Base-by-base conservation (phyloP, 768 basidiomycete species). In the Termitomyces sp. region DNA sequence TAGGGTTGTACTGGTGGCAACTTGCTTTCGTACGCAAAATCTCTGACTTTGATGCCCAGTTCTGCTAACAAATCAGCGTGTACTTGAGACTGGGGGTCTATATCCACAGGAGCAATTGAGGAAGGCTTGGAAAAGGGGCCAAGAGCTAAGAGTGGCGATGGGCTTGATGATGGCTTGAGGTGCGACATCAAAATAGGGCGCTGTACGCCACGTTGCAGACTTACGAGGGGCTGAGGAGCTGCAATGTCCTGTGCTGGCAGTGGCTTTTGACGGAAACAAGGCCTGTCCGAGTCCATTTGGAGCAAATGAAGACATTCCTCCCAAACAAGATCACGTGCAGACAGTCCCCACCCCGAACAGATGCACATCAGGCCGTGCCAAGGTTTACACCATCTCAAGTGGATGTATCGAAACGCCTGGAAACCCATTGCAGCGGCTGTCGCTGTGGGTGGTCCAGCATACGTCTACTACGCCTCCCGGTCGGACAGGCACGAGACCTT, bases 1-100 rank as follows among this genome's bases (percentile, higher is more conserved):
- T 81, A 78, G 2, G 84, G 75, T 30, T 71, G 73, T 40, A 89
- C 76, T 9, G 84, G 82, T 2, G 86, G 85, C 45, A 88, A 71
- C 27, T 72, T 82, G 70, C 76, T 84, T 68, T 88, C 85, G 71
- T 83, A 86, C 16, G 81, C 85, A 75, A 85, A 89, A 70, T 89
- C 81, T 73, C 72, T 79, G 67, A 73, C 75, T 73, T 75, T 78
- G 55, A 78, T 72, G 3, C 79, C 76, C 11, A 70, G 56, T 17
- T 59, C 64, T 58, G 68, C 66, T 34, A 74, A 63, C 17, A 55
- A 47, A 25, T 63, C 59, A 34, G 61, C 59, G 42, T 66, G 61
- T 23, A n/a, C 45, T 55, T 58, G 59, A 5, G 43, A 52, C 34
- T 64, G 61, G 46, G 40, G 61, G 49, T 47, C 73, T 66, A 57